phyloP scores from a whole-genome alignment of 306 rosid species.

The Fragaria vesca region DNA sequence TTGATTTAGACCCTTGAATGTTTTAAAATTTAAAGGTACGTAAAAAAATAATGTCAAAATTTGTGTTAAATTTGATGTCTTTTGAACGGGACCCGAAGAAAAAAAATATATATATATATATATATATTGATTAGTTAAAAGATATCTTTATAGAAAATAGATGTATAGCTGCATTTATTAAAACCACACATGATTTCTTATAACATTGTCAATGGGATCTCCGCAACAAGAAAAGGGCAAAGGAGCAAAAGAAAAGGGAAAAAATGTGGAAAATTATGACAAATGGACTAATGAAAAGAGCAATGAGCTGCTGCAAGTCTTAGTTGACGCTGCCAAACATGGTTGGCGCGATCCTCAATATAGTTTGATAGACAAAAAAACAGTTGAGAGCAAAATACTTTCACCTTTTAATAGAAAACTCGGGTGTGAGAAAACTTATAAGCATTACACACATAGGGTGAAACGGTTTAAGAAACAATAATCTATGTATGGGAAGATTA shows the following conservation, averaged over 20 bases:
- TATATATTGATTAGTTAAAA: too few species aligned
- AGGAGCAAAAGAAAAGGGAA: not conserved
- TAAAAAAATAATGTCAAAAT: too few species aligned
- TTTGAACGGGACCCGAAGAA: too few species aligned
- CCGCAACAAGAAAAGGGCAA: not conserved
- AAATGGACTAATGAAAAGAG: not conserved
- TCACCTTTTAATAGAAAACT: not conserved
- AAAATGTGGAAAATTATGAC: too few species aligned
- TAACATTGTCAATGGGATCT: not conserved
- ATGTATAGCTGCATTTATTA: too few species aligned
- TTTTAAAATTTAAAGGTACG: too few species aligned
- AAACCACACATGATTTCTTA: too few species aligned
- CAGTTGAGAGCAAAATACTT: not conserved
- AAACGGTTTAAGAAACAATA: not conserved
- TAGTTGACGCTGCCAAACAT: not conserved
- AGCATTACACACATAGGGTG: not conserved
- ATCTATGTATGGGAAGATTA: not conserved
- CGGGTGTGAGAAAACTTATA: not conserved
- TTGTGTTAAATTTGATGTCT: too few species aligned
- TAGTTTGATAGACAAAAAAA: not conserved
- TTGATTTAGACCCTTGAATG: too few species aligned
- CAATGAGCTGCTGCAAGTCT: not conserved
- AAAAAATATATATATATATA: too few species aligned
- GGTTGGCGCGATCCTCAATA: not conserved
- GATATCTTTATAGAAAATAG: too few species aligned